Evolutionary conservation across 192 early-diverging fungal genomes (phyloP).

Genomic region (Coemansia biformis): DNA sequence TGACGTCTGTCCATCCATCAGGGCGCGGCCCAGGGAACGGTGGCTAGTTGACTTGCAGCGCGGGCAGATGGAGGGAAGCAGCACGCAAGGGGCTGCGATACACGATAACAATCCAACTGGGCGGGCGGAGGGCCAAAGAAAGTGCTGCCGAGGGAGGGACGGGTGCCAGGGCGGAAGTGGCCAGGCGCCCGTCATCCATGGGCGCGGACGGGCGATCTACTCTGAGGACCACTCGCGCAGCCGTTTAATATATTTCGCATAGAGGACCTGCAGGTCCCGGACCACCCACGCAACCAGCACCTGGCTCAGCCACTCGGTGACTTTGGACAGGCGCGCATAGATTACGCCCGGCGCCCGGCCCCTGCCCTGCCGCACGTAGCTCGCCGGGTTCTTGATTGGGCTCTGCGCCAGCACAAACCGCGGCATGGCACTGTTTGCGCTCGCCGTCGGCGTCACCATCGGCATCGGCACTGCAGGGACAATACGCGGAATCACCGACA

Average conservation of each 20-base stretch:
- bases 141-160: too few species aligned
- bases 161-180: too few species aligned
- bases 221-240: conserved; percentile 51
- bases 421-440: conserved; percentile 2
- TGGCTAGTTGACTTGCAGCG: too few species aligned
- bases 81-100: too few species aligned
- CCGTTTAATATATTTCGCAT: conserved; percentile 51
- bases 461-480: conserved; percentile 12
- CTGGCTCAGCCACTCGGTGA: conserved; percentile 48
- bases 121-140: too few species aligned
- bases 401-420: conserved; percentile 45
- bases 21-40: too few species aligned
- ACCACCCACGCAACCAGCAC: conserved; percentile 51
- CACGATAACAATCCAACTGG: too few species aligned
- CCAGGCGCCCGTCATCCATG: too few species aligned
- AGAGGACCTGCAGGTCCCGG: conserved; percentile 47
- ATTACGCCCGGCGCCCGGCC: conserved; percentile 47
- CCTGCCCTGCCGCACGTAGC: conserved; percentile 40
- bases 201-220: conserved; percentile 5
- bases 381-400: conserved; percentile 42
- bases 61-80: too few species aligned
- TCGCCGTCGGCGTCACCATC: background rate
- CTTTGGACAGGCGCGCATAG: conserved; percentile 40
- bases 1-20: too few species aligned
- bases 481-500: conserved; percentile 32